Percentiles rank a stretch among this genome's conserved stretches.
phyloP scores from a whole-genome alignment of 805 yeast genomes.

The Schizosaccharomyces cryophilus region DNA sequence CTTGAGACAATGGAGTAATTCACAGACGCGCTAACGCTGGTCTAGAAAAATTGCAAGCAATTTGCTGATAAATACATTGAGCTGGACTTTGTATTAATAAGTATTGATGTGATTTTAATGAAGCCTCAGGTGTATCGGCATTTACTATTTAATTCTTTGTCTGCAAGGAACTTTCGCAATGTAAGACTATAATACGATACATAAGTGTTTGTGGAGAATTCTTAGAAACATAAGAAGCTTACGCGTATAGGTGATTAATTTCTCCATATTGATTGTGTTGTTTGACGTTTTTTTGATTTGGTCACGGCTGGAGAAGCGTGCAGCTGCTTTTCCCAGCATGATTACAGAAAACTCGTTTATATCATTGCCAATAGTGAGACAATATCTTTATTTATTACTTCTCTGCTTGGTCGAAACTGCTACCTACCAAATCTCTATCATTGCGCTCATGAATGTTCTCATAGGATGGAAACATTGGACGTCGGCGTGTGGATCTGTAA shows the following conservation, averaged over 20 bases:
- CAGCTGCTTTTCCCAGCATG: background rate
- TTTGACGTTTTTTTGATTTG: background rate
- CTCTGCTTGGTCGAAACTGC: conserved; percentile 16
- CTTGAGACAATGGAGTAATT: too few relatives aligned
- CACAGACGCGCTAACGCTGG: background rate
- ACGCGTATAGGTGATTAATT: background rate
- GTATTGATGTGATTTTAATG: conserved; percentile 58
- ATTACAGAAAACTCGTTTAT: background rate
- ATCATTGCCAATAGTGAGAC: conserved; percentile 6
- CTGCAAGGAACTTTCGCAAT: background rate
- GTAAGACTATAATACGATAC: conserved; percentile 15
- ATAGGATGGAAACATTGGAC: conserved; percentile 18
- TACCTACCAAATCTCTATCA: conserved; percentile 15
- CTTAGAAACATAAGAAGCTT: conserved; percentile 11
- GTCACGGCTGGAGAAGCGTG: conserved; percentile 1
- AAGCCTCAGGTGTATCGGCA: conserved; percentile 67
- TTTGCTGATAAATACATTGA: conserved; percentile 83
- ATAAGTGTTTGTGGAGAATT: conserved; percentile 33
- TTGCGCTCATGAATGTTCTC: conserved; percentile 14
- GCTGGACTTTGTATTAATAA: conserved; percentile 58
- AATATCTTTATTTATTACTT: conserved; percentile 17
- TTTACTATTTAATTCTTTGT: conserved; percentile 48
- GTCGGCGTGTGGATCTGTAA: conserved; percentile 37
- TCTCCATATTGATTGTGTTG: background rate
- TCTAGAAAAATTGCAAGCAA: conserved; percentile 25